Evolutionary conservation across 805 yeast genomes (phyloP).

Genomic region (Danielia oregonensis): DNA sequence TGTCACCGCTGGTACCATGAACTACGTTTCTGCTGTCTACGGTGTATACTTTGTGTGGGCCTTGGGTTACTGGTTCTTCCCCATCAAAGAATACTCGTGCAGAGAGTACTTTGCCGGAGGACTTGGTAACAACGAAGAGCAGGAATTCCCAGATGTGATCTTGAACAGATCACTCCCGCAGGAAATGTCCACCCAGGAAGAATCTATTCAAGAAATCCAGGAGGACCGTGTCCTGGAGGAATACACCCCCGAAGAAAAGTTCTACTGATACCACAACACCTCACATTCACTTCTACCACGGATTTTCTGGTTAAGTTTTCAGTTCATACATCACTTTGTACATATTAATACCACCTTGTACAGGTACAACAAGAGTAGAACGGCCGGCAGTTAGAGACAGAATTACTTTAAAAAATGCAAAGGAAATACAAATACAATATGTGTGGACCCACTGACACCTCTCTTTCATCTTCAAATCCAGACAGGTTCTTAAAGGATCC

Average conservation of each 20-base stretch:
- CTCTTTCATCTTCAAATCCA: constrained; percentile 45
- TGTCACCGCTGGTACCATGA: constrained; percentile 25
- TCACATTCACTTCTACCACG: background rate
- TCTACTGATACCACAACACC: too few species aligned
- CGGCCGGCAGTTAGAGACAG: too few species aligned
- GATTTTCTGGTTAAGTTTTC: background rate
- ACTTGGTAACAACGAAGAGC: constrained; percentile 34
- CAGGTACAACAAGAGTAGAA: too few species aligned
- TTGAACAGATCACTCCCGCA: too few species aligned
- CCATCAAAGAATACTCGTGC: constrained; percentile 34
- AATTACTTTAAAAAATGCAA: too few species aligned
- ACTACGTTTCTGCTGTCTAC: constrained; percentile 25
- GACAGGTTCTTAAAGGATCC: constrained; percentile 48
- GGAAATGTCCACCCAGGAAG: too few species aligned
- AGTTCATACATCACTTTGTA: background rate
- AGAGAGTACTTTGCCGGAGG: constrained; percentile 43
- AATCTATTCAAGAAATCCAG: too few species aligned
- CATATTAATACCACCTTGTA: background rate
- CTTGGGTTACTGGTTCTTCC: constrained; percentile 41
- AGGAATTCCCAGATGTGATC: constrained; percentile 43
- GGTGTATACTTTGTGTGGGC: constrained; percentile 31
- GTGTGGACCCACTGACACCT: constrained; percentile 49
- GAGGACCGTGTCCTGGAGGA: too few species aligned
- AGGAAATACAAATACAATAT: too few species aligned
- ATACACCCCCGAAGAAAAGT: too few species aligned